These are phyloP conservation scores for Aspergillus floridensis DNA, from an alignment of 2,329 filamentous ascomycete genomes.

Conservation along the genomic window DNA sequence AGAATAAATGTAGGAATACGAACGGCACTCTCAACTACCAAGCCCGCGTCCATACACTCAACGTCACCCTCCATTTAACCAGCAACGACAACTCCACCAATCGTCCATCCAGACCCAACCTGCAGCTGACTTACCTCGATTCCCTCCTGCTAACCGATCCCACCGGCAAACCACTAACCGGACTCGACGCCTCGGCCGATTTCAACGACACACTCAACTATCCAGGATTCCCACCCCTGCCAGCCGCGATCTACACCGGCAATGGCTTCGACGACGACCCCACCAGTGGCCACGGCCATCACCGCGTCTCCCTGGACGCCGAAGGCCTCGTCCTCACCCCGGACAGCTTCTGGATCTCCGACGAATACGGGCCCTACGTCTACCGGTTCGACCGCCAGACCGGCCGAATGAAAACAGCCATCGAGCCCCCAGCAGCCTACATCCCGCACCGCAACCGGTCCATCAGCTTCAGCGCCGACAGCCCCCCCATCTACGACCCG, in stretches of 20 bases:
- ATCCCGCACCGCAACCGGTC: constrained; percentile 63
- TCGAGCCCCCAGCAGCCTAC: constrained; percentile 63
- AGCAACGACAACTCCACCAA: constrained; percentile 48
- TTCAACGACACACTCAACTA: constrained; percentile 53
- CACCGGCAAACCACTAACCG: constrained; percentile 60
- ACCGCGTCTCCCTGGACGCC: constrained; percentile 60
- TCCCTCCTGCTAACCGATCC: constrained; percentile 65
- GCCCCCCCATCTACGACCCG: constrained; percentile 59
- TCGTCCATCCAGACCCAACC: constrained; percentile 58
- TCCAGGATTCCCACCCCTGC: constrained; percentile 60
- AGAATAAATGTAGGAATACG: constrained; percentile 10
- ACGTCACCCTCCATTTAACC: constrained; percentile 57
- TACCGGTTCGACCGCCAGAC: constrained; percentile 58
- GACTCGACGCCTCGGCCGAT: constrained; percentile 57
- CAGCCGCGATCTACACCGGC: constrained; percentile 61
- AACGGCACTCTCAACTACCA: constrained; percentile 48
- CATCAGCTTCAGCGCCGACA: constrained; percentile 63
- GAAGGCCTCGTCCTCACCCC: constrained; percentile 64
- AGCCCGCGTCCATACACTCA: constrained; percentile 66
- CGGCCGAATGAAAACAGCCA: constrained; percentile 62
- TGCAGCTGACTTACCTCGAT: constrained; percentile 62
- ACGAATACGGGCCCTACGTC: constrained; percentile 69
- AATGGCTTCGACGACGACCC: constrained; percentile 68
- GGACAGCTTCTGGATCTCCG: constrained; percentile 67
- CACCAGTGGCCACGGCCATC: constrained; percentile 54